These are phyloP conservation scores for Rehmannia glutinosa DNA, from an alignment of 257 asterid genomes.

Conservation along the genomic window DNA sequence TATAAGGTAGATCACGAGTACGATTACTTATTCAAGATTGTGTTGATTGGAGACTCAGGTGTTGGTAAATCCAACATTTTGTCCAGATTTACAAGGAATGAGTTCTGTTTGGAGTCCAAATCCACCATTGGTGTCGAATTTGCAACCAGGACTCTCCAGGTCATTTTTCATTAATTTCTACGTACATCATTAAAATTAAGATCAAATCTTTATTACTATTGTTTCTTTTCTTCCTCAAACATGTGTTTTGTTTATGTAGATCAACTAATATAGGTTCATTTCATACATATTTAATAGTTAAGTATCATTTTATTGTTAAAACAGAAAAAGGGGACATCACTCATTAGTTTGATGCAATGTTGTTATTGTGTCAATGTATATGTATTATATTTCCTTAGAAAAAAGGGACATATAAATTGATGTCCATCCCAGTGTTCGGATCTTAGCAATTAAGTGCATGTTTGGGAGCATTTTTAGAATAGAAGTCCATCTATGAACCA, in stretches of 20 bases:
- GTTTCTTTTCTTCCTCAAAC: not conserved
- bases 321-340: too few relatives aligned
- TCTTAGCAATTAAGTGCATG: too few relatives aligned
- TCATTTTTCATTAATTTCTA: not conserved
- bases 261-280: not conserved
- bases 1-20: slow-evolving; percentile 45
- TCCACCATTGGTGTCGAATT: slow-evolving; percentile 50
- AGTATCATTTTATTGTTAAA: not conserved
- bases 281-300: not conserved
- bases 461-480: too few relatives aligned
- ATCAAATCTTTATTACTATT: not conserved
- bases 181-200: too few relatives aligned
- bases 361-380: too few relatives aligned
- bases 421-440: too few relatives aligned
- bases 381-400: too few relatives aligned
- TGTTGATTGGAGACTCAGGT: slow-evolving; percentile 38
- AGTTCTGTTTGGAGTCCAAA: slow-evolving; percentile 43
- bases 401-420: too few relatives aligned
- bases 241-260: not conserved
- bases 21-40: slow-evolving; percentile 47
- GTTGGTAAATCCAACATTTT: slow-evolving; percentile 41
- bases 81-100: slow-evolving; percentile 46
- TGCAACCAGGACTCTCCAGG: slow-evolving; percentile 48
- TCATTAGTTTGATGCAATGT: too few relatives aligned
- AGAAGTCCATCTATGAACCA: too few relatives aligned